Percentiles rank a stretch among this genome's conserved stretches.
phyloP scores from a whole-genome alignment of 495 filamentous ascomycete species.

The Aspergillus campestris region DNA sequence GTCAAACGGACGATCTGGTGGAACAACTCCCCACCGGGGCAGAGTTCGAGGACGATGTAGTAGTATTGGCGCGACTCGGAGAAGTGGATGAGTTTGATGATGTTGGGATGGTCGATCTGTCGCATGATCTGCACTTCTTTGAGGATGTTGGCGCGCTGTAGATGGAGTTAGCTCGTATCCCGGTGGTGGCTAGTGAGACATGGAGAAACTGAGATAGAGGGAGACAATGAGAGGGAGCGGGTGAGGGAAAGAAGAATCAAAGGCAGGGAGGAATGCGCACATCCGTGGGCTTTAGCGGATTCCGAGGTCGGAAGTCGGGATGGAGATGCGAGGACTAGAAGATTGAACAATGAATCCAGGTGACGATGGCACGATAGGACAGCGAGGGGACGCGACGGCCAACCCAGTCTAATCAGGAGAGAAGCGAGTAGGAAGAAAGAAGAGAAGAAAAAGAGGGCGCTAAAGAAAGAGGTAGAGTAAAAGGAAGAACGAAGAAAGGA shows the following conservation, averaged over 20 bases:
- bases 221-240: slow-evolving; percentile 2
- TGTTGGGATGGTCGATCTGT: slow-evolving; percentile 88
- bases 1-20: slow-evolving; percentile 97
- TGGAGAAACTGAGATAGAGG: slow-evolving; percentile 1
- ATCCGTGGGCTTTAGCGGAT: slow-evolving; percentile 89
- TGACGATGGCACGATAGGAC: slow-evolving; percentile 29
- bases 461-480: too few species aligned
- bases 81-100: slow-evolving; percentile 87
- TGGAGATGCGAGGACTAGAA: slow-evolving; percentile 68
- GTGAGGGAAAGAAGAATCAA: background rate
- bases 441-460: slow-evolving; percentile 8
- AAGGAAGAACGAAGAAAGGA: slow-evolving; percentile 4
- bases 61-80: slow-evolving; percentile 92
- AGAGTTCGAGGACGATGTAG: slow-evolving; percentile 92
- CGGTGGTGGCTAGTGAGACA: background rate
- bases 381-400: slow-evolving; percentile 3
- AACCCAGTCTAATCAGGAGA: background rate
- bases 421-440: slow-evolving; percentile 11
- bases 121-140: slow-evolving; percentile 99
- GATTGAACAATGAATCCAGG: slow-evolving; percentile 2
- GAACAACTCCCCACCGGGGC: slow-evolving; percentile 92
- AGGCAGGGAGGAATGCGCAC: slow-evolving; percentile 53
- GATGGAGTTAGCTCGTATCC: slow-evolving; percentile 9
- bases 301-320: slow-evolving; percentile 73
- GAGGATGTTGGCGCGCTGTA: slow-evolving; percentile 87